A percentile compares a stretch with the other conserved stretches of the same genome.
These are phyloP conservation scores for Lentinula sp. DNA, from an alignment of 768 basidiomycete genomes.

Conservation along the genomic window DNA sequence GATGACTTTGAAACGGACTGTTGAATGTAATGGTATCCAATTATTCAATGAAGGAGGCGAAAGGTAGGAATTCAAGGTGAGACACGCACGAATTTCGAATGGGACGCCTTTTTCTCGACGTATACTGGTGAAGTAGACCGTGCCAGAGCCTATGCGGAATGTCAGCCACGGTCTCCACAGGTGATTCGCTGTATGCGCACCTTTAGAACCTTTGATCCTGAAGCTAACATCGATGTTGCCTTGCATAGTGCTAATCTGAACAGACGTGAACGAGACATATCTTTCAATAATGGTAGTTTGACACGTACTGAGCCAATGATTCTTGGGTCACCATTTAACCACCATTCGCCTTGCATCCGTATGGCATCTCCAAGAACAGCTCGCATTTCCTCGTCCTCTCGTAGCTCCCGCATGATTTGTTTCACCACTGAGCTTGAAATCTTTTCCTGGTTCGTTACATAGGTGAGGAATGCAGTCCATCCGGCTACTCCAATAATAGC, in stretches of 20 bases:
- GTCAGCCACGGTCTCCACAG: background rate
- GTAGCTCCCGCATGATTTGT: conserved; percentile 34
- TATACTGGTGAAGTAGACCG: conserved; percentile 55
- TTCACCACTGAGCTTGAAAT: conserved; percentile 47
- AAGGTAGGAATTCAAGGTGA: background rate
- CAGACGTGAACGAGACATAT: background rate
- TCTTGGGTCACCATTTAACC: conserved; percentile 48
- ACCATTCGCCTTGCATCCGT: conserved; percentile 34
- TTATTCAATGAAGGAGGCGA: background rate
- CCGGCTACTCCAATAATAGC: conserved; percentile 34
- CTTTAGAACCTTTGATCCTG: conserved; percentile 43
- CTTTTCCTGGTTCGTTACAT: conserved; percentile 48
- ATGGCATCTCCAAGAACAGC: conserved; percentile 40
- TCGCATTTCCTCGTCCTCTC: conserved; percentile 29
- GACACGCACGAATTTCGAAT: conserved; percentile 37
- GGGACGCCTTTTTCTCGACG: conserved; percentile 41
- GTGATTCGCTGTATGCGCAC: conserved; percentile 16
- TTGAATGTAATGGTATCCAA: background rate
- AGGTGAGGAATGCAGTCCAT: conserved; percentile 44
- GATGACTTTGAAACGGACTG: conserved; percentile 37
- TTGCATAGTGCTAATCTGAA: conserved; percentile 43
- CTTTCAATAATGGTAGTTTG: conserved; percentile 15
- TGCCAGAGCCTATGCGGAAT: conserved; percentile 34
- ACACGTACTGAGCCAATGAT: conserved; percentile 49
- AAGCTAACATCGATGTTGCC: conserved; percentile 52